Evolutionary conservation across 768 basidiomycete species (phyloP), one percentile per base, ranked within the genome.

Genomic region (Kwoniella europaea): DNA sequence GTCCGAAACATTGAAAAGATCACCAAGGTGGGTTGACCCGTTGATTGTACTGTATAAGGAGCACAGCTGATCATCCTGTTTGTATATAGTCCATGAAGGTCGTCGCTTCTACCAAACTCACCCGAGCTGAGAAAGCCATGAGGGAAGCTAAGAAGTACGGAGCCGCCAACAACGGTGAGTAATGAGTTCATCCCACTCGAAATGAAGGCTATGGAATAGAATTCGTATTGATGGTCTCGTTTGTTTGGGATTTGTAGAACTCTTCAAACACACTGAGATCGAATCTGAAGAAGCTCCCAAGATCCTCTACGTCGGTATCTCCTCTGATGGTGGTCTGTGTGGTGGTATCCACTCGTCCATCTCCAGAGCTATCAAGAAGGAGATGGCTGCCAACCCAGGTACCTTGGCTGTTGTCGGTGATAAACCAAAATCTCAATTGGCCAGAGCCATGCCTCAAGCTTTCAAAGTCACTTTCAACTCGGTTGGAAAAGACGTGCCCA

Each of bases 1-100:
- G 96, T 98, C 81, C 88, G 88, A 85, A 97, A 97, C 87, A 96
- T 96, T 84, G 93, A 97, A 89, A 98, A 98, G 92, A 98, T 99
- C 87, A 98, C 96, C 71, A 96, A 97, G 88, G 95, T 93, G 74
- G 74, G 88, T 81, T 53, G 15, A 50, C 16, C 27, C 22, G 22
- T 24, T 16, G n/a, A 1, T 35, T 54, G 20, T 12, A 61, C 18
- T 10, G 13, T 27, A 35, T n/a, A 20, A 5, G 6, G 20, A 18
- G 10, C 22, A 22, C 15, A 29, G 53, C 27, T 20, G 29, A 52
- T 42, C 24, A 24, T 56, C 16, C 22, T 60, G 46, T 4, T 55
- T 27, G 59, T n/a, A 46, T 81, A 15, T 80, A 94, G 92, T 93
- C 94, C 61, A 96, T 97, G 93, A 96, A 97, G 88, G 95, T 99